phyloP scores from a whole-genome alignment of 176 grass and related monocot genomes.

The Bromus sterilis region DNA sequence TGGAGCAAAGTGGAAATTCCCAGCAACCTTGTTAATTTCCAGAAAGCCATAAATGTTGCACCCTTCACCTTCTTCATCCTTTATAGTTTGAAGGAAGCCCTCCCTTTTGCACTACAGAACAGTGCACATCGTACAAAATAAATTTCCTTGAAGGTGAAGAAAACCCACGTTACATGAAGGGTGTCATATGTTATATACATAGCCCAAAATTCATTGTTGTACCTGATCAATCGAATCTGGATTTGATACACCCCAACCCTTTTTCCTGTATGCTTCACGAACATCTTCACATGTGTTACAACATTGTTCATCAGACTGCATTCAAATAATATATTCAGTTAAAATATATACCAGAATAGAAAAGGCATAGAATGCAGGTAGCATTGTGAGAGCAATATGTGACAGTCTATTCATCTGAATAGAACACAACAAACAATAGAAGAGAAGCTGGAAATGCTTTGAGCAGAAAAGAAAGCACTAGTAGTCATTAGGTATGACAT shows the following conservation, averaged over 20 bases:
- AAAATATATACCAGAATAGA: not conserved
- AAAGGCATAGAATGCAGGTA: not conserved
- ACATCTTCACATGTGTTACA: conserved; percentile 99
- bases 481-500: not conserved
- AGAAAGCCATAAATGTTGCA: conserved; percentile 96
- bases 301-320: conserved; percentile 78
- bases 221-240: conserved; percentile 92
- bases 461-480: not conserved
- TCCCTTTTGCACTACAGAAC: conserved; percentile 91
- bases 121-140: conserved; percentile 9
- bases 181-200: not conserved
- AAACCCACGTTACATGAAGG: not conserved
- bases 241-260: conserved; percentile 90
- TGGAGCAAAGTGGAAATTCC: conserved; percentile 98
- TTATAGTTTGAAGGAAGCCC: conserved; percentile 94
- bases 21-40: conserved; percentile 94
- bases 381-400: not conserved
- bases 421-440: not conserved
- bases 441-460: not conserved
- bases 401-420: not conserved
- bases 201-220: not conserved
- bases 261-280: conserved; percentile 88
- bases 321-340: conserved; percentile 25
- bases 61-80: conserved; percentile 99
- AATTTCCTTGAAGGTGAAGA: conserved; percentile 4